A percentile compares a stretch with the other conserved stretches of the same genome.
phyloP scores from a whole-genome alignment of 169 alveolate species.

The Eimeria acervulina region DNA sequence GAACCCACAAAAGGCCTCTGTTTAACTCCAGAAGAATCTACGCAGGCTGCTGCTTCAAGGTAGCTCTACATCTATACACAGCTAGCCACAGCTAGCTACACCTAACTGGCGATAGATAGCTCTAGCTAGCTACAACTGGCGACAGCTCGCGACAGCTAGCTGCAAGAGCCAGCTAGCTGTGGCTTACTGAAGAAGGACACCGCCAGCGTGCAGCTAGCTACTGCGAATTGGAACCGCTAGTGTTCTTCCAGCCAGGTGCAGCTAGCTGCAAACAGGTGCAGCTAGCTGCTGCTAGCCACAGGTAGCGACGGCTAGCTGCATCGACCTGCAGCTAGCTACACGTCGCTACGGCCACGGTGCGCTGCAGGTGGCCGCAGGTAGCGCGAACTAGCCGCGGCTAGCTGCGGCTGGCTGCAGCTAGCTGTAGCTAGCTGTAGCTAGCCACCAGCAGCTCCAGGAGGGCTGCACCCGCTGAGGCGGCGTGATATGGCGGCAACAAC shows the following conservation, averaged over 20 bases:
- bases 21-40: neutral
- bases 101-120: too few species aligned
- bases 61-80: too few species aligned
- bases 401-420: neutral
- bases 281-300: neutral
- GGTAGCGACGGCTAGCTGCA: neutral
- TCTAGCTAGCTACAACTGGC: too few species aligned
- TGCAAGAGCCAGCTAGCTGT: too few species aligned
- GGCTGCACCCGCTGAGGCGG: neutral
- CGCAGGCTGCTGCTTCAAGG: neutral
- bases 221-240: neutral
- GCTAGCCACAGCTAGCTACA: neutral
- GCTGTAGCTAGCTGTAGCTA: slow-evolving; percentile 1
- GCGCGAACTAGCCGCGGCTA: neutral
- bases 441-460: neutral
- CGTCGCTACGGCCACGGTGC: neutral
- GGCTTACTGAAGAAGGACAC: too few species aligned
- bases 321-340: neutral
- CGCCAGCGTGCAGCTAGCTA: neutral
- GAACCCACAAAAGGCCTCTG: neutral
- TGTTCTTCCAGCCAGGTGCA: neutral
- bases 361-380: slow-evolving; percentile 10
- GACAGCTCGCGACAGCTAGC: neutral
- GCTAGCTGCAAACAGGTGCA: neutral
- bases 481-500: neutral